Conservation (phyloP, 345 rosid genomes). For the Citrus sinensis region DVS_A1.0 CM039165.1:21205501-21206000, state of each 20-base stretch:
- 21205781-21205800: not conserved
- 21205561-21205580: slow-evolving; percentile 88
- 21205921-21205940: no score
- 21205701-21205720: not conserved
- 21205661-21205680: no score
- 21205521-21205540: slow-evolving; percentile 71
- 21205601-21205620: slow-evolving; percentile 36
- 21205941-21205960: no score
- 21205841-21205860: not conserved
- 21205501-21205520: slow-evolving; percentile 51
- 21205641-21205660: no score
- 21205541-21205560: slow-evolving; percentile 65
- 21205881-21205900: no score
- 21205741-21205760: no score
- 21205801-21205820: slow-evolving; percentile 15
- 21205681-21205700: not conserved
- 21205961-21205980: no score
- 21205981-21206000: no score
- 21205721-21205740: not conserved
- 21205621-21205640: no score
- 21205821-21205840: not conserved
- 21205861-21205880: not conserved
- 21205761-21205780: no score
- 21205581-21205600: slow-evolving; percentile 87
- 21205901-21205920: no score